Evolutionary conservation across 164 flowering plant species (phyloP), one percentile per base, ranked within the genome.

Genomic region (Stephania cephalantha): DNA sequence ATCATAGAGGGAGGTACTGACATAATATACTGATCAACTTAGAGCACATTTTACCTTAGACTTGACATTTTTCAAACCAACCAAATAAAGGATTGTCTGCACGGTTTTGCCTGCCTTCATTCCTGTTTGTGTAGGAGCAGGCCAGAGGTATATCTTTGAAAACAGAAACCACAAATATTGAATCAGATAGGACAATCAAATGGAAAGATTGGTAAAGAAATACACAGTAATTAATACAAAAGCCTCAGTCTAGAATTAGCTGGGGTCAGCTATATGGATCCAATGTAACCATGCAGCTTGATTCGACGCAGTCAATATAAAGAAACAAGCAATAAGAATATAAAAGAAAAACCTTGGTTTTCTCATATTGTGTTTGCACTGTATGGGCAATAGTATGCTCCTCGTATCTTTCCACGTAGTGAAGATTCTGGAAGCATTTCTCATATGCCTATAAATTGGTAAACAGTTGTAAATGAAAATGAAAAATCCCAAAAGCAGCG

Each of bases 381-480:
- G 99, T 97, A 87, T 95, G 99, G 4, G 99, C 90, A 85, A 93
- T 93, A 55, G 97, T 93, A 79, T 91, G 99, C 71, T 91, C 92
- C 83, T 93, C 95, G 48, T 93, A 85, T 44, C 90, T 84, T 30
- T 93, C 99, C 46, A 93, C 85, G 73, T 88, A 88, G 76, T 93
- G 99, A 20, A 95, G 92, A 89, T 95, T 93, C 82, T 95, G 97
- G 75, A 91, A 93, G 86, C 93, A 88, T 82, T 91, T 95, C 87
- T 91, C 99, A 73, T 86, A 81, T 68, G 99, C 99, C 97, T 95
- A 89, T 64, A 68, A 79, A 71, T 42, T 12, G 30, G 20, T 61
- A 55, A 73, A 58, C 13, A 22, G 31, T 70, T n/a, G 50, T 61
- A 22, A 65, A 18, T 55, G n/a, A 53, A 15, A 55, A 17, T 11